Conservation (phyloP, 306 rosid species). For the Chamaecrista fasciculata region DNA sequence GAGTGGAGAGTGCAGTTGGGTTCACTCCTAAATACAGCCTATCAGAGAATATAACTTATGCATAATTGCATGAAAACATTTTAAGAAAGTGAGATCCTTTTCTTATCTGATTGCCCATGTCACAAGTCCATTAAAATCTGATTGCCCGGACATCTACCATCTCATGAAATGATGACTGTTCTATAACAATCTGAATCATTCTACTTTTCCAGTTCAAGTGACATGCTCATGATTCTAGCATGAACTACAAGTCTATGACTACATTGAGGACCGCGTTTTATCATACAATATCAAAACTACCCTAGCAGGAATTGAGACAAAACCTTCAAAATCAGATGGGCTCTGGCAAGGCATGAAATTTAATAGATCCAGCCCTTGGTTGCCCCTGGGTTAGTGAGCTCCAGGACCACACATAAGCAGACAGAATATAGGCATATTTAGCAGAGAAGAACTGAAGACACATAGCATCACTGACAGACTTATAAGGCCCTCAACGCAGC, state of each 20-base stretch:
- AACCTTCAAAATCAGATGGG: conserved; percentile 18
- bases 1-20: background rate
- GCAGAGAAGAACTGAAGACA: conserved; percentile 21
- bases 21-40: conserved; percentile 8
- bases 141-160: background rate
- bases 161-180: conserved; percentile 1
- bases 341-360: conserved; percentile 16
- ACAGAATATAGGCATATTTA: background rate
- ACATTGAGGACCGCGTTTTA: background rate
- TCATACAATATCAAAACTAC: background rate
- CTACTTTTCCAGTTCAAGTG: background rate
- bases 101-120: background rate
- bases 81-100: conserved; percentile 13
- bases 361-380: conserved; percentile 19
- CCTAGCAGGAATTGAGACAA: conserved; percentile 14
- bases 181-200: background rate
- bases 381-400: background rate
- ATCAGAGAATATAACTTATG: conserved; percentile 17
- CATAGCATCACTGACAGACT: background rate
- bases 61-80: conserved; percentile 24
- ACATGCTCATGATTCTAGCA: conserved; percentile 8
- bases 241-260: background rate
- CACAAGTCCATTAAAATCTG: conserved; percentile 1
- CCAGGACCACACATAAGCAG: conserved; percentile 5
- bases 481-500: background rate